Base-by-base conservation (phyloP, 495 filamentous ascomycete genomes). In the Penicillium samsonianum region DNA sequence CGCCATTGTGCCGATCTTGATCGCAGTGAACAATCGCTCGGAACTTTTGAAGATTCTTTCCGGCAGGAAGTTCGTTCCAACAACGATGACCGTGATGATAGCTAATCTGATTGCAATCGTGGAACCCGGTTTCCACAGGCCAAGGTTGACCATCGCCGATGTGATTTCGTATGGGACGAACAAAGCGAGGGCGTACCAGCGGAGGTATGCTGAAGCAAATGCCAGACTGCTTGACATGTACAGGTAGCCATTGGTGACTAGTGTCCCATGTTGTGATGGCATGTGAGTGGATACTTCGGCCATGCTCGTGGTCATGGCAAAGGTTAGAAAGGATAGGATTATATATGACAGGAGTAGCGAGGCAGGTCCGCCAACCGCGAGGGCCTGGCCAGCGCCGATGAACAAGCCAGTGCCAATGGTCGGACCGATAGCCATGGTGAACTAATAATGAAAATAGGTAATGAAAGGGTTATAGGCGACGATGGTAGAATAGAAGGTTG, bases 1-100 rank as follows among this genome's bases (percentile, higher is more conserved):
- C 55, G 87, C 83, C 26, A 95, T 81, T 31, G 91, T 90, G 53
- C 87, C 73, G 45, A 95, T 78, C 66, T 96, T 98, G 67, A 95
- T 70, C 11, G 86, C 77, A 19, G 90, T 86, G 61, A 95, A 91
- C 45, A 89, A 62, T 41, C 88, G 87, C 67, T 95, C 91, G 3
- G 88, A 89, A 71, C 91, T 84, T 55, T 87, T 89, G 61, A 93
- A 95, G 22, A 80, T 80, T 65, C 84, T 85, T 53, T 95, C 87
- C 14, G 90, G 89, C 46, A 91, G 85, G 42, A 92, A 72, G 67
- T 96, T 96, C 73, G 90, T 88, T 12, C 68, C 62, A 38, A 92
- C 73, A 50, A 94, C 87, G 23, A 85, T 62, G 6, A 79, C 16
- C n/a, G 87, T 82, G 70, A 93, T 89, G 52, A 93, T 72, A 12